Evolutionary conservation across 345 rosid species (phyloP).

Genomic region (Trapa bicornis): DNA sequence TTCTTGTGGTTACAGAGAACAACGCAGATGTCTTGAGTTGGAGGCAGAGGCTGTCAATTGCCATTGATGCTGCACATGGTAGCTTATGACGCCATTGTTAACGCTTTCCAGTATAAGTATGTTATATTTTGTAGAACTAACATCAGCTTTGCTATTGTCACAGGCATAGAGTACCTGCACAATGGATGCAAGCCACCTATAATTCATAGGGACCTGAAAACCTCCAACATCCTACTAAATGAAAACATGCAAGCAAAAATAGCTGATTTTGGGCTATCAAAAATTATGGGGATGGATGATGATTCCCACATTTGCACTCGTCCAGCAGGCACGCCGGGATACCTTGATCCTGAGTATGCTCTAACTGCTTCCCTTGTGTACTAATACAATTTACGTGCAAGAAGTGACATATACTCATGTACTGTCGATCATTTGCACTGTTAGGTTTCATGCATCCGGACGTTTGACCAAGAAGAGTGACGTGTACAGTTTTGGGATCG

Average conservation of each 20-base stretch:
- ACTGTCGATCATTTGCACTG: not conserved
- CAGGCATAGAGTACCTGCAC: no score
- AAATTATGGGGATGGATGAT: constrained; percentile 20
- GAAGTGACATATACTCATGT: not conserved
- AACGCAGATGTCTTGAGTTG: constrained; percentile 21
- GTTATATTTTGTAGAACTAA: not conserved
- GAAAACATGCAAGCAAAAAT: no score
- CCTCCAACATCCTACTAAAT: no score
- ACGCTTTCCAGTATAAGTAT: no score
- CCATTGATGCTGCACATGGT: constrained; percentile 18
- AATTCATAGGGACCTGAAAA: no score
- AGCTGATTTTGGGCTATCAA: no score
- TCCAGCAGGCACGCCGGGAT: constrained; percentile 36
- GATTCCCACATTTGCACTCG: constrained; percentile 16
- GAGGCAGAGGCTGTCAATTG: constrained; percentile 21
- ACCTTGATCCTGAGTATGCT: constrained; percentile 29
- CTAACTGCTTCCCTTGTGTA: not conserved
- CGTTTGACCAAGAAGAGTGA: constrained; percentile 31
- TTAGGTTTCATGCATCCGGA: constrained; percentile 4
- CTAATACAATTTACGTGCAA: not conserved
- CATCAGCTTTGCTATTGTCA: no score
- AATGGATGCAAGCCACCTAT: no score
- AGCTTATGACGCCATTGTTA: no score
- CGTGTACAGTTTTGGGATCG: constrained; percentile 40
- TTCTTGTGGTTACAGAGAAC: not conserved